Evolutionary conservation across 805 yeast genomes (phyloP).

Genomic region (Brettanomyces bruxellensis): DNA sequence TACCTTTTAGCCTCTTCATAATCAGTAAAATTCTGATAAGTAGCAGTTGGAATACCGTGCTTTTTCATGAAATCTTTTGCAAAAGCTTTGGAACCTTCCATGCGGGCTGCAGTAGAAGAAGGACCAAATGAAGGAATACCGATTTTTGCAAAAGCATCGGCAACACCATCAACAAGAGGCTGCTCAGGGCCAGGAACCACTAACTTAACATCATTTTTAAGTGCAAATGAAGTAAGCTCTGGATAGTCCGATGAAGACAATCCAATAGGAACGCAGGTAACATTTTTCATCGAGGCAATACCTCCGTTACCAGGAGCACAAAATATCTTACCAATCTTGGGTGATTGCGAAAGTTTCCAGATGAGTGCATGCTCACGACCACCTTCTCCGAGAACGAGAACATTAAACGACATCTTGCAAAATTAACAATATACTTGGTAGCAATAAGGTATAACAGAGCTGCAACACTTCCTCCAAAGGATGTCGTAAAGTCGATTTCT

Average conservation of each 20-base stretch:
- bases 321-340: slow-evolving; percentile 58
- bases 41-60: slow-evolving; percentile 92
- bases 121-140: slow-evolving; percentile 99
- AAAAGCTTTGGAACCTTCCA: slow-evolving; percentile 96
- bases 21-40: slow-evolving; percentile 70
- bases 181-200: slow-evolving; percentile 99
- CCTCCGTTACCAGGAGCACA: slow-evolving; percentile 99
- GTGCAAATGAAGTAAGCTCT: slow-evolving; percentile 65
- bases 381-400: slow-evolving; percentile 91
- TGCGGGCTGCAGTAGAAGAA: slow-evolving; percentile 74
- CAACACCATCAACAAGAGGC: slow-evolving; percentile 91
- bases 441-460: too few relatives aligned
- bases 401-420: slow-evolving; percentile 27
- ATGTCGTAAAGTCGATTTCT: too few relatives aligned
- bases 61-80: slow-evolving; percentile 90
- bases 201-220: slow-evolving; percentile 51
- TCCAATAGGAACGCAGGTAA: slow-evolving; percentile 62
- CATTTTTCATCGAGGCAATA: slow-evolving; percentile 50
- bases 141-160: slow-evolving; percentile 59
- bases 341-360: slow-evolving; percentile 82
- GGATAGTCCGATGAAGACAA: slow-evolving; percentile 61
- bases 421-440: too few relatives aligned
- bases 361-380: slow-evolving; percentile 98
- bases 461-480: too few relatives aligned
- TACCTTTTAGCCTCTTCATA: slow-evolving; percentile 70